These are phyloP conservation scores for Protostelium mycophagum DNA, from an alignment of 78 protist species.

Conservation along the genomic window DNA sequence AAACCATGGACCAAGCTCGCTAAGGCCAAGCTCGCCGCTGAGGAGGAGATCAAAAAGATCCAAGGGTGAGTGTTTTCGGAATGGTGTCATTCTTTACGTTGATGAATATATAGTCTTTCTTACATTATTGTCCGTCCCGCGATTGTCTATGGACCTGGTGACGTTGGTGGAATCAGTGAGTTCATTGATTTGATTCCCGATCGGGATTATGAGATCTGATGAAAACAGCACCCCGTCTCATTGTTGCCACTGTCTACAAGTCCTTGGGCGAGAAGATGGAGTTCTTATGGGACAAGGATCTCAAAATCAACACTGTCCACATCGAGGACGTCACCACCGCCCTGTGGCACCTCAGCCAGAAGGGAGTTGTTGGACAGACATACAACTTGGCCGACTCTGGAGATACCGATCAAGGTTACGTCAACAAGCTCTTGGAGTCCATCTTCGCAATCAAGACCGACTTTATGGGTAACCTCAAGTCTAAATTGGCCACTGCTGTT, in stretches of 20 bases:
- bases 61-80: constrained; percentile 26
- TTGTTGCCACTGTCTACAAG: constrained; percentile 91
- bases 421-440: constrained; percentile 63
- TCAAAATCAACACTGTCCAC: constrained; percentile 91
- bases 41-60: constrained; percentile 47
- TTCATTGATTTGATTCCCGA: background rate
- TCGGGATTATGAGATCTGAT: background rate
- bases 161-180: constrained; percentile 81
- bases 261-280: constrained; percentile 83
- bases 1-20: constrained; percentile 87
- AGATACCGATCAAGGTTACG: background rate
- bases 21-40: constrained; percentile 66
- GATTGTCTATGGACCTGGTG: constrained; percentile 93
- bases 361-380: constrained; percentile 18
- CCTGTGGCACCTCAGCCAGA: constrained; percentile 50
- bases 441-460: constrained; percentile 88
- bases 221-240: constrained; percentile 76
- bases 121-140: constrained; percentile 90
- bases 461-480: constrained; percentile 60
- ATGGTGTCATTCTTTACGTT: background rate
- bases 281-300: constrained; percentile 82
- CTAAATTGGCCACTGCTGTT: constrained; percentile 51
- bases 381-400: background rate
- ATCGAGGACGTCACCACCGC: constrained; percentile 89
- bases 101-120: constrained; percentile 13